Percentiles rank a stretch among this genome's conserved stretches.
Evolutionary conservation across 176 grass and related monocot genomes (phyloP).

Genomic region (Bolboschoenus planiculmis): DNA sequence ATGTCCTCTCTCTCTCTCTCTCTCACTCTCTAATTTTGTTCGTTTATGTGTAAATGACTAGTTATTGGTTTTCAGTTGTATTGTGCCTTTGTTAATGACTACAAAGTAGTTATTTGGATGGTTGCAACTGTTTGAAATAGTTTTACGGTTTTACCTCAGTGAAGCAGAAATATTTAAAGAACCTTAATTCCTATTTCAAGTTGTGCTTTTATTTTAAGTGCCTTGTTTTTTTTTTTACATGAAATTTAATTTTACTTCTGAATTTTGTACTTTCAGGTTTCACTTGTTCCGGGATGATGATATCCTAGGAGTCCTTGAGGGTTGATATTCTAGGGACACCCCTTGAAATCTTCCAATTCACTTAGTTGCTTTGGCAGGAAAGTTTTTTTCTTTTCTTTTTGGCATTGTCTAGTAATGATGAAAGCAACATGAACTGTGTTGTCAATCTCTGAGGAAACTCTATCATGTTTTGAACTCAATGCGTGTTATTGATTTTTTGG

Average conservation of each 20-base stretch:
- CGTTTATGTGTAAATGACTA: neutral
- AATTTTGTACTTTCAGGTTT: slow-evolving; percentile 4
- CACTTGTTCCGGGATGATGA: slow-evolving; percentile 28
- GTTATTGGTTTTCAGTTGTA: neutral
- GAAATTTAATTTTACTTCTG: too few relatives aligned
- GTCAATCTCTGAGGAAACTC: slow-evolving; percentile 7
- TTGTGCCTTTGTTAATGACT: neutral
- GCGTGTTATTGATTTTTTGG: neutral
- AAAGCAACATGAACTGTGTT: neutral
- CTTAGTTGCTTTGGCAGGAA: neutral
- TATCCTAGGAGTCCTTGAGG: slow-evolving; percentile 7
- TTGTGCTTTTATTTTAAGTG: neutral
- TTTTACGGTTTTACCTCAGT: neutral
- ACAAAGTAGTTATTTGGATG: neutral
- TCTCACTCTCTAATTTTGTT: neutral
- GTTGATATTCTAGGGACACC: neutral
- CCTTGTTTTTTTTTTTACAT: too few relatives aligned
- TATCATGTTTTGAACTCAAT: neutral
- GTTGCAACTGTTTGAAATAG: neutral
- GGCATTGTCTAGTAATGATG: neutral
- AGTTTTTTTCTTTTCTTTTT: neutral
- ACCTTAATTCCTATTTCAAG: neutral
- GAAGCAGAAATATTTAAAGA: neutral
- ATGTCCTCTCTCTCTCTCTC: slow-evolving; percentile 16
- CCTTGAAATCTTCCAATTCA: neutral